Conservation (phyloP, 2,329 filamentous ascomycete species). For the Dactylellina leptospora region DNA sequence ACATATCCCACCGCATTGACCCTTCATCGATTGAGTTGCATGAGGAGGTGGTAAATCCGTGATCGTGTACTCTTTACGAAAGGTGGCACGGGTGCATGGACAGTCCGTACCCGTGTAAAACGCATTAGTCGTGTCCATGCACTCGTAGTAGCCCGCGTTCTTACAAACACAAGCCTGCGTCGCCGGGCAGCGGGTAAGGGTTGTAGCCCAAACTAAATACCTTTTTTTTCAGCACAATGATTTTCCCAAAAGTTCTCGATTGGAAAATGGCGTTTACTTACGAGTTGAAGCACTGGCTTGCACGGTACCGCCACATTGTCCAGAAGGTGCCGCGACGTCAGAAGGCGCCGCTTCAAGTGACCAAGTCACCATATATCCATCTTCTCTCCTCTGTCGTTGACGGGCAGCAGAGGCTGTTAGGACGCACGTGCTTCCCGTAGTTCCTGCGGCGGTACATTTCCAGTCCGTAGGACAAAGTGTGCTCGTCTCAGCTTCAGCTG, state of each 20-base stretch:
- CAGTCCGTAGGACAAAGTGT: too few relatives aligned
- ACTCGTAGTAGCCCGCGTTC: slow-evolving; percentile 1
- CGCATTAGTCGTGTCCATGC: neutral
- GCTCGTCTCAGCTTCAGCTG: too few relatives aligned
- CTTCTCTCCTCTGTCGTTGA: too few relatives aligned
- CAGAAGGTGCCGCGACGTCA: neutral
- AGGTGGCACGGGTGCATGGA: slow-evolving; percentile 6
- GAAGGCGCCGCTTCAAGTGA: neutral
- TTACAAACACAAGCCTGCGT: slow-evolving; percentile 16
- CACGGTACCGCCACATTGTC: slow-evolving; percentile 19
- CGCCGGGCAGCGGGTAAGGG: slow-evolving; percentile 6
- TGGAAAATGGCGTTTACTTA: neutral
- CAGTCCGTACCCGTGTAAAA: slow-evolving; percentile 7
- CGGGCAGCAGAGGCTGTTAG: neutral
- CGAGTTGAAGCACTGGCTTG: neutral
- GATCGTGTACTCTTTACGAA: slow-evolving; percentile 8
- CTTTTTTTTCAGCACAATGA: neutral
- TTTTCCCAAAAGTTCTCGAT: neutral
- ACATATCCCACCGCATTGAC: slow-evolving; percentile 30
- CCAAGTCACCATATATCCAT: too few relatives aligned
- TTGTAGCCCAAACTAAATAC: slow-evolving; percentile 9
- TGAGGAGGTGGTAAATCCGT: slow-evolving; percentile 6
- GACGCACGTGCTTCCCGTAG: too few relatives aligned
- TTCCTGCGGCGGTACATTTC: too few relatives aligned
- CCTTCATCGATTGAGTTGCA: slow-evolving; percentile 14